These are phyloP conservation scores for Nicotiana paniculata DNA, from an alignment of 257 asterid species.

Conservation along the genomic window DNA sequence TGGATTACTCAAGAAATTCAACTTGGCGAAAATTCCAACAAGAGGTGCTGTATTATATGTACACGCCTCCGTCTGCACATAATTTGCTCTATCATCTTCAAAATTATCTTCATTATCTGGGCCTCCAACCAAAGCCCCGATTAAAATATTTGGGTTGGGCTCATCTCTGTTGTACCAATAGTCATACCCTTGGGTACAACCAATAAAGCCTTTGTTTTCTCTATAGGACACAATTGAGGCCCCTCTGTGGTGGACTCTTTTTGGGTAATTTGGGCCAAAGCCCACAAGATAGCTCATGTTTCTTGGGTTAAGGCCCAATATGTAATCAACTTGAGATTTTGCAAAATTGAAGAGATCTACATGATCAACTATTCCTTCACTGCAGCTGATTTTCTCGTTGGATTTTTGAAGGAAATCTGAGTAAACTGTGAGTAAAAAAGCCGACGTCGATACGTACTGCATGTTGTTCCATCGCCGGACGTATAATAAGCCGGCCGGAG, in stretches of 20 bases:
- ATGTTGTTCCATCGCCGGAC: constrained; percentile 73
- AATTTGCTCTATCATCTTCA: constrained; percentile 47
- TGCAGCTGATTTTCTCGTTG: constrained; percentile 32
- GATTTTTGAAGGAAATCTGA: constrained; percentile 44
- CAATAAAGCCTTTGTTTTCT: constrained; percentile 45
- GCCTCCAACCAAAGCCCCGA: constrained; percentile 78
- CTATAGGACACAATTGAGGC: constrained; percentile 44
- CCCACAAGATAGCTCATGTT: constrained; percentile 71
- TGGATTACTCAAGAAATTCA: constrained; percentile 17
- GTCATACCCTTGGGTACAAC: constrained; percentile 70
- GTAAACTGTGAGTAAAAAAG: constrained; percentile 40
- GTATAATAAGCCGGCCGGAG: constrained; percentile 56
- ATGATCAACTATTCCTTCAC: constrained; percentile 14
- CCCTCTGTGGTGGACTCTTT: constrained; percentile 63
- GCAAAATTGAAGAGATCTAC: constrained; percentile 32
- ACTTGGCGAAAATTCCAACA: constrained; percentile 60
- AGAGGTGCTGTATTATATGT: constrained; percentile 76
- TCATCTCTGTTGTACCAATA: constrained; percentile 33
- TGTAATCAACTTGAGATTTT: constrained; percentile 54
- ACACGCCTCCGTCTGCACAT: constrained; percentile 74
- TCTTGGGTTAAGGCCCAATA: constrained; percentile 59
- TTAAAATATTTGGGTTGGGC: constrained; percentile 56
- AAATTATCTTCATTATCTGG: constrained; percentile 48
- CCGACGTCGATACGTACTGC: constrained; percentile 56
- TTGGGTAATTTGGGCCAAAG: constrained; percentile 44